These are phyloP conservation scores for Chaetomiaceae sp. DNA, from an alignment of 2,329 filamentous ascomycete genomes.

Conservation along the genomic window DNA sequence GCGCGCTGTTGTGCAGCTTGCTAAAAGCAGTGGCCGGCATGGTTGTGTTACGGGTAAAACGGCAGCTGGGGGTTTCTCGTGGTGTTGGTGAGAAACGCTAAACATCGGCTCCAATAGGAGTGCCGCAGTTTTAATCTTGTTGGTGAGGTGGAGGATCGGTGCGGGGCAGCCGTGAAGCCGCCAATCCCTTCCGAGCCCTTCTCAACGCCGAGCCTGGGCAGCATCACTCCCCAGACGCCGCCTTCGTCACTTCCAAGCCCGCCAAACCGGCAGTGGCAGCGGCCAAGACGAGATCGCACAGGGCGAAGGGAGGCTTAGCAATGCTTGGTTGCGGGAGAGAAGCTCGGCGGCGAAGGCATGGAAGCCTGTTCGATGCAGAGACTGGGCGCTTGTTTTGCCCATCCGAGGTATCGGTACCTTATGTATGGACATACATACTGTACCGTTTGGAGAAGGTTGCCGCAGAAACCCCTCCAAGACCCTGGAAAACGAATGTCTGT, in stretches of 20 bases:
- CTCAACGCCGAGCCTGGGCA: slow-evolving; percentile 6
- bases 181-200: slow-evolving; percentile 6
- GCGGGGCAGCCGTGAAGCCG: slow-evolving; percentile 2
- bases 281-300: slow-evolving; percentile 12
- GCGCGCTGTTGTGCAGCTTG: not conserved
- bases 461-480: not conserved
- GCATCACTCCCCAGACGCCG: slow-evolving; percentile 10
- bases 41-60: slow-evolving; percentile 3
- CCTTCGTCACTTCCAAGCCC: slow-evolving; percentile 16
- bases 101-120: not conserved
- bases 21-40: not conserved
- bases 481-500: not conserved
- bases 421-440: too few relatives aligned
- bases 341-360: not conserved
- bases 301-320: not conserved
- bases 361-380: not conserved
- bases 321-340: not conserved
- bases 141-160: not conserved
- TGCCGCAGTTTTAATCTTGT: not conserved
- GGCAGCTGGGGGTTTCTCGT: not conserved
- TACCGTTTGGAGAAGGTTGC: too few relatives aligned
- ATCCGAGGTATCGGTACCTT: not conserved
- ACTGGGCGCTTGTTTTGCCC: not conserved
- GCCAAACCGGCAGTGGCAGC: slow-evolving; percentile 12
- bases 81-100: not conserved